A percentile compares a stretch with the other conserved stretches of the same genome.
phyloP scores from a whole-genome alignment of 2,329 filamentous ascomycete species.

The Botrytis porri region DNA sequence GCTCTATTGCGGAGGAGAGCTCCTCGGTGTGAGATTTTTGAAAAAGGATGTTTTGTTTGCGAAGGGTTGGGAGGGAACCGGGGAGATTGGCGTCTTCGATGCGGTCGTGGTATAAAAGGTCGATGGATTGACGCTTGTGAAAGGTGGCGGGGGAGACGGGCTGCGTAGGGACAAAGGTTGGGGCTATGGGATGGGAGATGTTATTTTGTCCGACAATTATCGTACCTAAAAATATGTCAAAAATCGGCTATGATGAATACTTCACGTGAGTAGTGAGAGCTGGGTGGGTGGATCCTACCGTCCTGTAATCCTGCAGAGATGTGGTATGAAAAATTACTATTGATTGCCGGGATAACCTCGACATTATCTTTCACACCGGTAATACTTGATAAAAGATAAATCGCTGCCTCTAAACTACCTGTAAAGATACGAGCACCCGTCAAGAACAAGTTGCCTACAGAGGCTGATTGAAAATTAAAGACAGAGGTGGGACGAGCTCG shows the following conservation, averaged over 20 bases:
- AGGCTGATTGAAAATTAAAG: conserved; percentile 75
- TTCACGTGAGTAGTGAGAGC: background rate
- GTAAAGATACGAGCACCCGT: conserved; percentile 87
- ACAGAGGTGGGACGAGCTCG: conserved; percentile 67
- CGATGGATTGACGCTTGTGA: conserved; percentile 33
- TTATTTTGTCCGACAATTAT: conserved; percentile 85
- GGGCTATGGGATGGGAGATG: conserved; percentile 69
- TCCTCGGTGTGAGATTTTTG: conserved; percentile 74
- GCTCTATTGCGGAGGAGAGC: conserved; percentile 70
- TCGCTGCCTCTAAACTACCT: conserved; percentile 86
- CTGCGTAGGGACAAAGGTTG: conserved; percentile 24
- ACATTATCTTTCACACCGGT: conserved; percentile 77
- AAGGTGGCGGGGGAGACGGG: conserved; percentile 24
- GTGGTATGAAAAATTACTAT: conserved; percentile 93
- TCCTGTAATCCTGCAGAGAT: conserved; percentile 80
- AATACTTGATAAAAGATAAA: conserved; percentile 84
- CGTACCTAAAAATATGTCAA: background rate
- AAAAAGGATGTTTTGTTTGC: conserved; percentile 78
- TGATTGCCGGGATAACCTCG: conserved; percentile 82
- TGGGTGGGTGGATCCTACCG: conserved; percentile 47
- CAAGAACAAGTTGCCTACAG: conserved; percentile 75
- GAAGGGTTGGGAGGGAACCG: conserved; percentile 74
- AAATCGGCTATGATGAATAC: background rate
- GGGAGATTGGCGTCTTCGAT: conserved; percentile 80
- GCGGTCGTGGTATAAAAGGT: conserved; percentile 56